Percentiles rank a stretch among this genome's conserved stretches.
phyloP scores from a whole-genome alignment of 345 rosid genomes.

The Populus davidiana region DNA sequence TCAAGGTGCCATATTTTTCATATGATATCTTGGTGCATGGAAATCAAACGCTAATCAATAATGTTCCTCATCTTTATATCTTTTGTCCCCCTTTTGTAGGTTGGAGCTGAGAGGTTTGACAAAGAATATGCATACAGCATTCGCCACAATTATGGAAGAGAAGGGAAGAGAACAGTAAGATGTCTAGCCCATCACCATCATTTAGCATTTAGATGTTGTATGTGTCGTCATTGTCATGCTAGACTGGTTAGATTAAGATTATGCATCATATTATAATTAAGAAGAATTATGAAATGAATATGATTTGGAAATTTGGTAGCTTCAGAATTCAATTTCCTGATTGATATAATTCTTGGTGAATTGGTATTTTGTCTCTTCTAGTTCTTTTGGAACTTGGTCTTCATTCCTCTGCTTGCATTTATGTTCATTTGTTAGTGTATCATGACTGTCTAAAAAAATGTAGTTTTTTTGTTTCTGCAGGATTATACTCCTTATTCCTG shows the following conservation, averaged over 20 bases:
- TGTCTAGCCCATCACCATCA: constrained; percentile 5
- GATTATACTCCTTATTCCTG: constrained; percentile 96
- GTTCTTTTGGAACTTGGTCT: neutral
- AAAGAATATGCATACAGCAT: constrained; percentile 85
- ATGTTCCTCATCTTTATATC: neutral
- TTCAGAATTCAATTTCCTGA: too few relatives aligned
- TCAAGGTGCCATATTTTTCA: neutral
- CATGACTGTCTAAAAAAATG: neutral
- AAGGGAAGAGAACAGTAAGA: constrained; percentile 90
- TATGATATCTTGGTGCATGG: neutral
- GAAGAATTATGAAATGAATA: neutral
- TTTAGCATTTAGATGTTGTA: neutral
- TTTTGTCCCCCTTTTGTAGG: constrained; percentile 38
- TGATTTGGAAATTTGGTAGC: neutral
- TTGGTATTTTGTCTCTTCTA: neutral
- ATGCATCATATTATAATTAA: neutral
- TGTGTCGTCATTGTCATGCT: neutral
- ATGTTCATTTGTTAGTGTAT: neutral
- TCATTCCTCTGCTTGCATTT: neutral
- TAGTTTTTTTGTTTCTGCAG: constrained; percentile 37
- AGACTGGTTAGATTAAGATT: neutral
- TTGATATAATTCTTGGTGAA: too few relatives aligned
- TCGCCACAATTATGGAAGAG: constrained; percentile 90
- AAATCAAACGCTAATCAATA: neutral
- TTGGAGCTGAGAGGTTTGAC: constrained; percentile 85